Evolutionary conservation across 1,139 yeast species (phyloP).

Genomic region (Arxiozyma slooffiae): DNA sequence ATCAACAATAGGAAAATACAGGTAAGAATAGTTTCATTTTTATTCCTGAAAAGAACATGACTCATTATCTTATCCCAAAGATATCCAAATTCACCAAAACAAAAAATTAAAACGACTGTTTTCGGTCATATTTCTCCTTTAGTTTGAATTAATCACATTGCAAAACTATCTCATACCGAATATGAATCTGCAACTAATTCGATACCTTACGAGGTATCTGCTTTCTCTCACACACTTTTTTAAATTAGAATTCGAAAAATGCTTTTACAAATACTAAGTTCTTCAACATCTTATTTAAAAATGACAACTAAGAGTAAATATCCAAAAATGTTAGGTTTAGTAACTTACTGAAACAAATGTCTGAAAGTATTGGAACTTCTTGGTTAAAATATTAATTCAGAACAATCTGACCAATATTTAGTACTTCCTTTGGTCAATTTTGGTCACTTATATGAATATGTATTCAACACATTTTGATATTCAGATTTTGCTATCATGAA

Average conservation of each 20-base stretch:
- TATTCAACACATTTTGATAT: constrained; percentile 56
- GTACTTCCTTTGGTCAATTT: constrained; percentile 38
- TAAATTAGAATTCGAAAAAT: constrained; percentile 50
- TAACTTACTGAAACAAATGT: constrained; percentile 40
- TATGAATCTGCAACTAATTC: constrained; percentile 60
- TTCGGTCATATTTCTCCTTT: constrained; percentile 70
- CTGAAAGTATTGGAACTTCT: constrained; percentile 42
- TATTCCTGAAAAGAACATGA: constrained; percentile 13
- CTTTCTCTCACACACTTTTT: constrained; percentile 61
- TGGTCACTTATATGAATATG: constrained; percentile 32
- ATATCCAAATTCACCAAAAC: constrained; percentile 32
- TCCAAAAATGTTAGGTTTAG: constrained; percentile 29
- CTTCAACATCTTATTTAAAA: constrained; percentile 41
- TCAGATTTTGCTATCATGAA: constrained; percentile 37
- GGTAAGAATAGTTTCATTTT: constrained; percentile 27
- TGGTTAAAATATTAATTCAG: constrained; percentile 60
- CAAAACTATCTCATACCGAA: constrained; percentile 78
- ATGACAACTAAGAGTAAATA: constrained; percentile 32
- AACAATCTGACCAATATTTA: constrained; percentile 74
- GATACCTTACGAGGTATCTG: constrained; percentile 66
- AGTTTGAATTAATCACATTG: constrained; percentile 41
- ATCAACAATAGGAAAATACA: constrained; percentile 13
- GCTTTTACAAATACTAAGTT: constrained; percentile 34
- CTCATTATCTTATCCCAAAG: constrained; percentile 10
- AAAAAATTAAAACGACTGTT: constrained; percentile 50